Percentiles rank a stretch among this genome's conserved stretches.
Evolutionary conservation across 225 moss, liverwort and hornwort species (phyloP).

Genomic region (Climacium dendroides): DNA sequence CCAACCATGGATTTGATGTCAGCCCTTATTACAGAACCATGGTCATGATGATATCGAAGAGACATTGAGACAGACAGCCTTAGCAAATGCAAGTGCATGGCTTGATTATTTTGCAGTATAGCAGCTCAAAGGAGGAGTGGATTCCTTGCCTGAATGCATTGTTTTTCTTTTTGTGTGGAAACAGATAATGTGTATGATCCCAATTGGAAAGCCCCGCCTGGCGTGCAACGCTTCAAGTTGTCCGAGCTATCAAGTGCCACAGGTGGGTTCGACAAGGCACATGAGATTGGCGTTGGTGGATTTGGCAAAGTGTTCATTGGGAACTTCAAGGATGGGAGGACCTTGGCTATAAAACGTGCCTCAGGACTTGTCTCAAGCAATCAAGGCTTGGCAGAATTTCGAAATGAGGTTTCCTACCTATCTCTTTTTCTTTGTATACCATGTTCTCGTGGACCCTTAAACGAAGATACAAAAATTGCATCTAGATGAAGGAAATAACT

Average conservation of each 20-base stretch:
- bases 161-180: not conserved
- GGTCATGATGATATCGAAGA: not conserved
- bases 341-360: conserved; percentile 19
- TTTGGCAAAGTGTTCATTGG: conserved; percentile 33
- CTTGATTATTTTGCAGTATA: not conserved
- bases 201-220: conserved; percentile 25
- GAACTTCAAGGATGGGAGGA: conserved; percentile 12
- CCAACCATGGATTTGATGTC: not conserved
- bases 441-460: not conserved
- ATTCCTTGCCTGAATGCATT: not conserved
- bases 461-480: not conserved
- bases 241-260: conserved; percentile 14
- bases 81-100: not conserved
- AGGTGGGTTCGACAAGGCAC: conserved; percentile 9
- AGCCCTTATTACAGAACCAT: not conserved
- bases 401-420: conserved; percentile 6
- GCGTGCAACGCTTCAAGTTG: conserved; percentile 14
- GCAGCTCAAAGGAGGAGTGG: not conserved
- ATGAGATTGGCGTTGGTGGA: conserved; percentile 30
- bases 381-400: conserved; percentile 28
- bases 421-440: not conserved
- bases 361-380: conserved; percentile 13
- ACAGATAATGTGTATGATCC: conserved; percentile 11
- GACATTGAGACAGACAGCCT: not conserved
- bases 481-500: not conserved